Conservation (phyloP, 2,329 filamentous ascomycete genomes). For the Fusarium sp. region DNA sequence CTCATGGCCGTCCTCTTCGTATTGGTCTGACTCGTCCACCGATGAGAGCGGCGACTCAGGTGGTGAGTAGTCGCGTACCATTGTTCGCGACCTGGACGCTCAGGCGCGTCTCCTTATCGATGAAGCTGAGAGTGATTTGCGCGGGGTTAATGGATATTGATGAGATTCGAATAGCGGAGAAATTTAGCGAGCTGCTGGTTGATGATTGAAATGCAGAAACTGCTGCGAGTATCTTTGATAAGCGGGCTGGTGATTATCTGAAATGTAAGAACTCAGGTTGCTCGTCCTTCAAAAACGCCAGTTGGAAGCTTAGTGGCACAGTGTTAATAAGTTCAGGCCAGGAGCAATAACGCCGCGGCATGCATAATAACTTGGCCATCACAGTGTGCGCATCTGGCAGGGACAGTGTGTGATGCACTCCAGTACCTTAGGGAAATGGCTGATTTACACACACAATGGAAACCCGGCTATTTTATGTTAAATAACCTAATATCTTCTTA, state of each 20-base stretch:
- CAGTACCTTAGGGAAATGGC: slow-evolving; percentile 1
- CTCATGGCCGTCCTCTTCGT: slow-evolving; percentile 57
- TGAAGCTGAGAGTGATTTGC: slow-evolving; percentile 11
- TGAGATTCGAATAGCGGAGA: not conserved
- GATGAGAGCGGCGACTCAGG: slow-evolving; percentile 60
- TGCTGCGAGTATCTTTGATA: not conserved
- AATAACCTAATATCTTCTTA: not conserved
- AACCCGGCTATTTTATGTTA: not conserved
- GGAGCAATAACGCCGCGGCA: no score
- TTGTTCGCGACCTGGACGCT: slow-evolving; percentile 42
- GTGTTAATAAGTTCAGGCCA: slow-evolving; percentile 18
- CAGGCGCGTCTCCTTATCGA: slow-evolving; percentile 35
- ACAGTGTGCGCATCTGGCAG: slow-evolving; percentile 27
- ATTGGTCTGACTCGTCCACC: slow-evolving; percentile 56
- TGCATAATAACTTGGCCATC: not conserved
- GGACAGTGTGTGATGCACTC: slow-evolving; percentile 32
- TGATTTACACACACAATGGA: not conserved
- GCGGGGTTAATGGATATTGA: not conserved
- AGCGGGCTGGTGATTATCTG: slow-evolving; percentile 12
- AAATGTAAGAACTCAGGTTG: slow-evolving; percentile 20
- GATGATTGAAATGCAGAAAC: not conserved
- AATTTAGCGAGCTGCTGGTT: not conserved
- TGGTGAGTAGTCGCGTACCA: slow-evolving; percentile 51
- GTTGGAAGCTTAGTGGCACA: slow-evolving; percentile 37
- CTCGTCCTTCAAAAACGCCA: slow-evolving; percentile 37